Evolutionary conservation across 768 basidiomycete genomes (phyloP).

Genomic region (Kwoniella sp.): DNA sequence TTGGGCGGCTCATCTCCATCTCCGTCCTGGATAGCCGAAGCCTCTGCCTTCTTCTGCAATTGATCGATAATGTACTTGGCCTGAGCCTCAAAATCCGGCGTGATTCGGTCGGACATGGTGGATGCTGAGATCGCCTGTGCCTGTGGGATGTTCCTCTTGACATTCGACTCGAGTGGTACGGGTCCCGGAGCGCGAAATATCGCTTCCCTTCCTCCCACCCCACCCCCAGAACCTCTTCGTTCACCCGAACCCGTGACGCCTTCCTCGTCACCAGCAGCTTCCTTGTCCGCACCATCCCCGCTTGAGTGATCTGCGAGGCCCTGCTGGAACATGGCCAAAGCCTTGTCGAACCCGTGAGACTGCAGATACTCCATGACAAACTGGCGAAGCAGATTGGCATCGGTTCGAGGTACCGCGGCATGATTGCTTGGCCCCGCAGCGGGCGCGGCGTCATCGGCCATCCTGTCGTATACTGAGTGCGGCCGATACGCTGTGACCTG

Average conservation of each 20-base stretch:
- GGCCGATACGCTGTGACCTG: neutral
- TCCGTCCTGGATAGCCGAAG: slow-evolving; percentile 16
- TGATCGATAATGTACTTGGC: slow-evolving; percentile 46
- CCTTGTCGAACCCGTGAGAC: slow-evolving; percentile 44
- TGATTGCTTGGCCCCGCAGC: slow-evolving; percentile 33
- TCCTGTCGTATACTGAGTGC: slow-evolving; percentile 4
- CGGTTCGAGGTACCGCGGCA: slow-evolving; percentile 15
- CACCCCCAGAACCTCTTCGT: slow-evolving; percentile 6
- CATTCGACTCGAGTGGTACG: slow-evolving; percentile 34
- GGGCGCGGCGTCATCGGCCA: slow-evolving; percentile 21
- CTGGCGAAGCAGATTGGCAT: slow-evolving; percentile 33
- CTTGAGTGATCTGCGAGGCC: slow-evolving; percentile 17
- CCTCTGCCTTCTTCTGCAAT: slow-evolving; percentile 37
- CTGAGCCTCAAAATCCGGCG: slow-evolving; percentile 48
- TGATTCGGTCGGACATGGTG: slow-evolving; percentile 38
- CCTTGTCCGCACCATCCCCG: slow-evolving; percentile 4
- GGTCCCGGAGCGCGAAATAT: slow-evolving; percentile 38
- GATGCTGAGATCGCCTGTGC: slow-evolving; percentile 43
- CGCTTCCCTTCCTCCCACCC: slow-evolving; percentile 24
- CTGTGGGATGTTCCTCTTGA: slow-evolving; percentile 49
- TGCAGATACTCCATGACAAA: slow-evolving; percentile 45
- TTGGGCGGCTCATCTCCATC: slow-evolving; percentile 26
- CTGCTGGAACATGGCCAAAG: slow-evolving; percentile 22
- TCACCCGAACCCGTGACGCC: slow-evolving; percentile 14
- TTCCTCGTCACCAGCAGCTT: slow-evolving; percentile 19